Evolutionary conservation across 164 flowering plant genomes (phyloP), one percentile per base, ranked within the genome.

Genomic region (Cinnamomum micranthum): DNA sequence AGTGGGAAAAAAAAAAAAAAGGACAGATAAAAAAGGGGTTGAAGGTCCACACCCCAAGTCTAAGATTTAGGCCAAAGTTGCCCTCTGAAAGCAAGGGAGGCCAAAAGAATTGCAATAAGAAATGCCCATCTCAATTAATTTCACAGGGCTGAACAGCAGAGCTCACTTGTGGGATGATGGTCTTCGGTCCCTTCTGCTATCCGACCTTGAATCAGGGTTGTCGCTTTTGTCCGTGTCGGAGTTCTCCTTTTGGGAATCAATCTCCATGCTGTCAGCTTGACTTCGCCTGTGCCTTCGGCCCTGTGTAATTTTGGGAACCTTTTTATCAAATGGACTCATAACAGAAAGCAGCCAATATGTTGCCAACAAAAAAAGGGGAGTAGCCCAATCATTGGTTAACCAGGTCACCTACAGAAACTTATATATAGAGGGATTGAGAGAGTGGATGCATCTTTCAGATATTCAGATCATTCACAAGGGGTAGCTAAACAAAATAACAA

Each of bases 181-280:
- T 65, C 68, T 77, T 28, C 71, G 75, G 77, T 74, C 78, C 62
- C 83, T 85, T 79, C 78, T 79, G 82, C 88, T 84, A 67, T 84
- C 91, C 51, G 84, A 85, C 77, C 86, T 88, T 28, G 88, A 81
- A 59, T 86, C 90, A 3, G 84, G 88, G 74, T 82, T 81, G 72
- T 94, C 97, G 63, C 97, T 92, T 73, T 75, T 80, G 28, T 94
- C 98, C 2, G 97, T 91, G 83, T 92, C 98, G 3, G 95, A 90
- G 73, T 78, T 86, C 41, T 90, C 95, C 78, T 71, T 86, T 63
- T 88, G 92, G 1, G 89, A 84, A 35, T 92, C 97, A 63, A 85
- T 86, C 76, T 94, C 98, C 78, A 76, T 68, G 84, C 89, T 88
- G 22, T 84, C 85, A 59, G 84, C 91, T 23, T 84, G 87, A 73